Evolutionary conservation across 257 asterid genomes (phyloP).

Genomic region (Euphrasia confusa): DNA sequence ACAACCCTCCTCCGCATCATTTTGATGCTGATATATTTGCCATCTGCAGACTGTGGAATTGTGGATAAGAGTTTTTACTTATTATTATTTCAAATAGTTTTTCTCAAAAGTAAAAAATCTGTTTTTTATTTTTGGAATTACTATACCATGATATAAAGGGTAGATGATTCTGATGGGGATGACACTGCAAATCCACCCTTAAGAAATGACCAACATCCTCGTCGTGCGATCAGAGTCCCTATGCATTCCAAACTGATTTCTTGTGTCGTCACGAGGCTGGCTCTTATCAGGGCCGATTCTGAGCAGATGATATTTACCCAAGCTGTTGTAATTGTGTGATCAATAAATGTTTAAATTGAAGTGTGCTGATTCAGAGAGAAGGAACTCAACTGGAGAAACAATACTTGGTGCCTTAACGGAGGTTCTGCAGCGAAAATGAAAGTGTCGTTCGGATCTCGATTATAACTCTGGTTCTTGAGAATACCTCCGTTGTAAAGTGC

Average conservation of each 20-base stretch:
- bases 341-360: not conserved
- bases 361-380: not conserved
- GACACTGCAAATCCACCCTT: conserved; percentile 69
- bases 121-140: not conserved
- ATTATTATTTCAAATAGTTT: not conserved
- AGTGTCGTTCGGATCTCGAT: conserved; percentile 24
- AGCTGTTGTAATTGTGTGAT: conserved; percentile 26
- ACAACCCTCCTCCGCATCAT: no score
- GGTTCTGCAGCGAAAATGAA: conserved; percentile 36
- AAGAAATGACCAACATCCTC: conserved; percentile 75
- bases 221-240: conserved; percentile 56
- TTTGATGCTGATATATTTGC: conserved; percentile 15
- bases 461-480: conserved; percentile 24
- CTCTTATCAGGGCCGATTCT: conserved; percentile 39
- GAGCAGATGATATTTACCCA: conserved; percentile 50
- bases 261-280: conserved; percentile 37
- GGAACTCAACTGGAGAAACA: conserved; percentile 62
- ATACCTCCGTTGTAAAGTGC: conserved; percentile 72
- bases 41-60: conserved; percentile 23
- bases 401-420: conserved; percentile 35
- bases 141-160: conserved; percentile 42
- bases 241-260: conserved; percentile 35
- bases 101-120: no score
- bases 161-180: conserved; percentile 41
- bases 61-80: not conserved